These are phyloP conservation scores for Suhomyces bolitotheri DNA, from an alignment of 1,139 yeast species.

Conservation along the genomic window DNA sequence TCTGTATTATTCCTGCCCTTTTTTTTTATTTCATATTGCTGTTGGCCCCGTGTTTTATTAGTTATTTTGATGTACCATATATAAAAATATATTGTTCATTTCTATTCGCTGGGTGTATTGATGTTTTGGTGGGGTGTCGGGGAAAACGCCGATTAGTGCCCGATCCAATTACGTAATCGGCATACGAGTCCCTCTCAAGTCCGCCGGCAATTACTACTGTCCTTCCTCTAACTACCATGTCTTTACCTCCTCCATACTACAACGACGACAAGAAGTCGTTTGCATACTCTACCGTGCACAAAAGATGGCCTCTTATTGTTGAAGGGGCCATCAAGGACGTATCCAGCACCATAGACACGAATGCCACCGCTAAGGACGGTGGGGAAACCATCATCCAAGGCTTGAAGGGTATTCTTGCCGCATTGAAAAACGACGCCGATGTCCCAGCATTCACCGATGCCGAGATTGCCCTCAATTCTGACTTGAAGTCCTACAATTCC, in stretches of 20 bases:
- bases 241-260: constrained; percentile 39
- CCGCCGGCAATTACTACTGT: no score
- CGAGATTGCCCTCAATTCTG: constrained; percentile 41
- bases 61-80: constrained; percentile 13
- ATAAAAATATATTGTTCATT: constrained; percentile 10
- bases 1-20: constrained; percentile 12
- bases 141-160: not conserved
- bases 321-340: constrained; percentile 68
- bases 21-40: constrained; percentile 11
- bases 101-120: no score
- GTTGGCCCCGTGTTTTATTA: constrained; percentile 13
- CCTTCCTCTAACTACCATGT: constrained; percentile 13
- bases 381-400: constrained; percentile 36
- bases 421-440: constrained; percentile 38
- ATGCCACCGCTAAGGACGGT: constrained; percentile 24
- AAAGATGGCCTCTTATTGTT: constrained; percentile 86
- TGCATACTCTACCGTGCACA: constrained; percentile 75
- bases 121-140: no score
- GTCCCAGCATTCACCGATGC: constrained; percentile 46
- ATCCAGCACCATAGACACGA: constrained; percentile 17
- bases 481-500: constrained; percentile 54
- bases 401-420: constrained; percentile 40
- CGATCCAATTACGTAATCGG: no score
- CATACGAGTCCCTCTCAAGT: no score
- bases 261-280: constrained; percentile 76